Percentiles rank a stretch among this genome's conserved stretches.
phyloP scores from a whole-genome alignment of 1,284 basidiomycete species.

The Stereum hirsutum region DNA sequence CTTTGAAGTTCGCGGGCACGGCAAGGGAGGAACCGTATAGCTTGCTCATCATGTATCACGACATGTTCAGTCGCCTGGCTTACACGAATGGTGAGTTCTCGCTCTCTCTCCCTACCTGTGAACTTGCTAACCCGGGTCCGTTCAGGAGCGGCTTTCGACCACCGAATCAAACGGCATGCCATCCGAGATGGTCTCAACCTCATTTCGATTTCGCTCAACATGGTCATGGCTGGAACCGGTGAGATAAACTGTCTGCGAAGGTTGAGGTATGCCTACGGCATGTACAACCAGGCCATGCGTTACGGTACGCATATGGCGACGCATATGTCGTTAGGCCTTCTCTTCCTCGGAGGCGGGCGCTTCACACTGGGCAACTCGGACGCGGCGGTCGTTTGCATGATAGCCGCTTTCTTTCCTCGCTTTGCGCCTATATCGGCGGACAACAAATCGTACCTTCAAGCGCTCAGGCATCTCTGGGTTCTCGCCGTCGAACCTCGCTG shows the following conservation, averaged over 20 bases:
- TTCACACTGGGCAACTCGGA: conserved; percentile 91
- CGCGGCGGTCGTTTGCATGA: conserved; percentile 83
- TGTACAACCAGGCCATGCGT: conserved; percentile 71
- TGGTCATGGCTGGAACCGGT: conserved; percentile 96
- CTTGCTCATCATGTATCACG: conserved; percentile 75
- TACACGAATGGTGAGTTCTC: conserved; percentile 47
- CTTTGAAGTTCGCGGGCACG: conserved; percentile 90
- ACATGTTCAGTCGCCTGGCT: conserved; percentile 63
- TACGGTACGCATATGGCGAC: conserved; percentile 91
- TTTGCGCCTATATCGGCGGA: conserved; percentile 76
- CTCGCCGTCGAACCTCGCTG: conserved; percentile 92
- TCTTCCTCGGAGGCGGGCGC: conserved; percentile 92
- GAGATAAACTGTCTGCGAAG: conserved; percentile 86
- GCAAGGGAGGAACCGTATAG: conserved; percentile 82
- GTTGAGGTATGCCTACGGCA: conserved; percentile 88
- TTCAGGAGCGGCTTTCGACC: conserved; percentile 71
- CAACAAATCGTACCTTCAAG: conserved; percentile 89
- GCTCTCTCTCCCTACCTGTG: not conserved
- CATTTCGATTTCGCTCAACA: conserved; percentile 76
- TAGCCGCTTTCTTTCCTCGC: conserved; percentile 87
- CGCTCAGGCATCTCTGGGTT: conserved; percentile 92
- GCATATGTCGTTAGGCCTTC: conserved; percentile 85
- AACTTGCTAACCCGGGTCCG: conserved; percentile 2
- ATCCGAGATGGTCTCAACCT: conserved; percentile 86
- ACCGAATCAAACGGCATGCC: conserved; percentile 77